Base-by-base conservation (phyloP, 495 filamentous ascomycete species). In the Aspergillus coremiiformis region DNA sequence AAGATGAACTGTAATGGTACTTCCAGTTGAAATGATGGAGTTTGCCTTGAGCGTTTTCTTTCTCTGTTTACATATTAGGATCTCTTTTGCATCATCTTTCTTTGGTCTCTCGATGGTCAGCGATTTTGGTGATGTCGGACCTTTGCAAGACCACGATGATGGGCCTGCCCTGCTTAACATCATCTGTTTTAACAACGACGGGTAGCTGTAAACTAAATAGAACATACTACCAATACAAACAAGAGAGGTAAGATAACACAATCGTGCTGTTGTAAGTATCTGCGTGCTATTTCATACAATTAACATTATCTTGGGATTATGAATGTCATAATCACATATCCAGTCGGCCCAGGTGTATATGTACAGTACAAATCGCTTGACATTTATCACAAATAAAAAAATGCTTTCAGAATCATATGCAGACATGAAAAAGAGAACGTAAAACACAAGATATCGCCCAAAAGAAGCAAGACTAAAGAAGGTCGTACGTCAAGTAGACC, bases 1-100 rank as follows among this genome's bases (percentile, higher is more conserved):
- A 75, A 56, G 73, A 76, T 58, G 73, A 76, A 60, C 58, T 76
- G 56, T 76, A 61, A 64, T 55, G 8, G 8, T 20, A 42, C 7
- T 41, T 21, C 19, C 39, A 51, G 39, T 5, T 43, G 7, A 29
- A 52, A 46, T 21, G 42, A 47, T 26, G 54, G 54, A 51, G 49
- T 57, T 57, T 15, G 27, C 33, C 26, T 44, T 52, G 20, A 57
- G 44, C 45, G 54, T 47, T 52, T 12, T 56, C n/a, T n/a, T 47
- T 44, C 20, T 11, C 15, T 41, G 37, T 41, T 41, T 21, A 12
- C 19, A 6, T 41, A 24, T 39, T 52, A n/a, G n/a, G n/a, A 21
- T 44, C 2, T 5, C 37, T 45, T 15, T 23, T 48, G 14, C 32
- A 4, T 10, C 7, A 35, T 14, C 11, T n/a, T 35, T 35, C 12